Evolutionary conservation across 2,329 filamentous ascomycete genomes (phyloP).

Genomic region (Curvularia spicifera): DNA sequence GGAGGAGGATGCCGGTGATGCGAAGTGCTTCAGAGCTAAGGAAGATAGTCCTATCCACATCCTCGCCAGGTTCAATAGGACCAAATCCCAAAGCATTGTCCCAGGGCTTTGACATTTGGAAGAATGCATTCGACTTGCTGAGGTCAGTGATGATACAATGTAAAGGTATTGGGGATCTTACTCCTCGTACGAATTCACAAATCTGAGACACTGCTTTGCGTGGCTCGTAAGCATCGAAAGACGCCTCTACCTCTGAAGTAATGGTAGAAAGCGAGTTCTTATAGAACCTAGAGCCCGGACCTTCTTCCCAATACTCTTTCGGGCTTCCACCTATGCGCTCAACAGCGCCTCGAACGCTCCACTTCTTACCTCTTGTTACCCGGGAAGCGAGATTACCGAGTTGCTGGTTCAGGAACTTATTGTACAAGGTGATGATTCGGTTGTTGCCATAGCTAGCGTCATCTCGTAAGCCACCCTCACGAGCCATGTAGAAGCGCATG

Average conservation of each 20-base stretch:
- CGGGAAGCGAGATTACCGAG: slow-evolving; percentile 82
- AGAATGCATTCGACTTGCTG: slow-evolving; percentile 68
- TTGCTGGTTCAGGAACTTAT: slow-evolving; percentile 76
- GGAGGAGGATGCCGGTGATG: slow-evolving; percentile 80
- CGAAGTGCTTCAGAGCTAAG: slow-evolving; percentile 77
- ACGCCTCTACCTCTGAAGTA: slow-evolving; percentile 28
- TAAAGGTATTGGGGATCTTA: slow-evolving; percentile 21
- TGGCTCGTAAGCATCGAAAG: slow-evolving; percentile 39
- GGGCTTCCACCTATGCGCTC: slow-evolving; percentile 40
- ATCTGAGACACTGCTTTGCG: slow-evolving; percentile 36
- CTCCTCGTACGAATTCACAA: slow-evolving; percentile 37
- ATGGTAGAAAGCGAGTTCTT: slow-evolving; percentile 48
- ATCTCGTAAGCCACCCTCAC: slow-evolving; percentile 75
- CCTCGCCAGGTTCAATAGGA: slow-evolving; percentile 39
- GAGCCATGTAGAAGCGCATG: slow-evolving; percentile 87
- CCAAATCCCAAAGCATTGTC: slow-evolving; percentile 52
- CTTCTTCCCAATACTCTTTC: slow-evolving; percentile 37
- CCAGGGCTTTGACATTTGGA: slow-evolving; percentile 75
- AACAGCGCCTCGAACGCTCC: slow-evolving; percentile 70
- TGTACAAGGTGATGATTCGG: slow-evolving; percentile 76
- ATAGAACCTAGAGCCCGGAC: slow-evolving; percentile 39
- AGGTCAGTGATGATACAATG: not conserved
- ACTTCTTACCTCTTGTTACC: slow-evolving; percentile 70
- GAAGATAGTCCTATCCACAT: slow-evolving; percentile 64
- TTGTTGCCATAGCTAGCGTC: slow-evolving; percentile 88